phyloP scores from a whole-genome alignment of 1,139 yeast genomes.

The Blastobotrys proliferans region DNA sequence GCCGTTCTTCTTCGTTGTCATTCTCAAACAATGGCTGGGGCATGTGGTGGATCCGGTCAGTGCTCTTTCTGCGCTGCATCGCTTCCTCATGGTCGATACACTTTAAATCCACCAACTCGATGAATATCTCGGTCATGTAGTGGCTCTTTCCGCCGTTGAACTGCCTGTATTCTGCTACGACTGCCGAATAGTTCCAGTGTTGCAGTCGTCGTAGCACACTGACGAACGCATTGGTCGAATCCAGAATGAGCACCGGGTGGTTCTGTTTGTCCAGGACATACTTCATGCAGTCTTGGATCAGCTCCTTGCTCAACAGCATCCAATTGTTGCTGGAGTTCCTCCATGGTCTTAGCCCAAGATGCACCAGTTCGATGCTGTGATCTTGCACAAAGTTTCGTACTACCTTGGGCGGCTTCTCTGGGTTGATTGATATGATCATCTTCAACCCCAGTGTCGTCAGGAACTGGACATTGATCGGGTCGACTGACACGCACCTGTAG shows the following conservation, averaged over 20 bases:
- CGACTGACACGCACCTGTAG: slow-evolving; percentile 53
- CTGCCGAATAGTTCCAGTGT: slow-evolving; percentile 83
- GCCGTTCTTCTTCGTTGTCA: not conserved
- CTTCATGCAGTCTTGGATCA: slow-evolving; percentile 35
- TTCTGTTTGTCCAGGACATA: slow-evolving; percentile 58
- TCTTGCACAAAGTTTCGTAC: slow-evolving; percentile 44
- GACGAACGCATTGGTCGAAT: slow-evolving; percentile 71
- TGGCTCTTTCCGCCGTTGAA: slow-evolving; percentile 70
- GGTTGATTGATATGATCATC: slow-evolving; percentile 59
- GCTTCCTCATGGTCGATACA: slow-evolving; percentile 15
- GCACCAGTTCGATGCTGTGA: slow-evolving; percentile 32
- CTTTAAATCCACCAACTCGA: slow-evolving; percentile 56
- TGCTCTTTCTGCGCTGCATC: slow-evolving; percentile 14
- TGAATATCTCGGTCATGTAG: slow-evolving; percentile 75
- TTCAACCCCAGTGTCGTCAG: slow-evolving; percentile 65
- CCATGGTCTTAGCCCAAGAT: slow-evolving; percentile 39
- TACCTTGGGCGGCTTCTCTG: slow-evolving; percentile 55
- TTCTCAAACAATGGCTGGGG: slow-evolving; percentile 3
- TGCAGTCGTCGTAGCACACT: slow-evolving; percentile 79
- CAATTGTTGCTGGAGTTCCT: slow-evolving; percentile 30
- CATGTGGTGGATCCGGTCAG: not conserved
- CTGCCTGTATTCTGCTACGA: slow-evolving; percentile 78
- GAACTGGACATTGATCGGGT: slow-evolving; percentile 74
- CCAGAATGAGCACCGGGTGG: slow-evolving; percentile 71
- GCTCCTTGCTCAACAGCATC: slow-evolving; percentile 32